phyloP scores from a whole-genome alignment of 495 filamentous ascomycete genomes.

The Melanomma pulvis-pyrius region DNA sequence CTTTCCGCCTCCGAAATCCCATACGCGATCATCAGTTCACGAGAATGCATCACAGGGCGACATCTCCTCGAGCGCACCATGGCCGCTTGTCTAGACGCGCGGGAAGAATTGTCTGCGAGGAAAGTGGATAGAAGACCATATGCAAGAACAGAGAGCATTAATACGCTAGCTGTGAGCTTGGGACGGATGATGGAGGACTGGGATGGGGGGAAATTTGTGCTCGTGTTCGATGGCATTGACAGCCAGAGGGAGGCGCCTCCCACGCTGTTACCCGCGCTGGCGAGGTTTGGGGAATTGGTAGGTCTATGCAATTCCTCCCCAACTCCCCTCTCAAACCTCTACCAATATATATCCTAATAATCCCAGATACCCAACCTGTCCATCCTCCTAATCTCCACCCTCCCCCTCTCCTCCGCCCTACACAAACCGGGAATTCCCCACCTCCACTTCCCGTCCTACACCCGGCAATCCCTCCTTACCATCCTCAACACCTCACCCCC shows the following conservation, averaged over 20 bases:
- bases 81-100: conserved; percentile 38
- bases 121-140: conserved; percentile 48
- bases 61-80: conserved; percentile 78
- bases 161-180: conserved; percentile 71
- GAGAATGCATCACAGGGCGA: conserved; percentile 86
- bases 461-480: conserved; percentile 70
- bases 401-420: conserved; percentile 70
- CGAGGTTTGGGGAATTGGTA: conserved; percentile 76
- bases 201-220: conserved; percentile 62
- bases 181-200: conserved; percentile 50
- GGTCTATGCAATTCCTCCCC: conserved; percentile 39
- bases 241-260: conserved; percentile 76
- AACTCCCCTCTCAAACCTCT: background rate
- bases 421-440: conserved; percentile 73
- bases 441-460: conserved; percentile 84
- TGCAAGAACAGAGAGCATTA: conserved; percentile 74
- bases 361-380: conserved; percentile 77
- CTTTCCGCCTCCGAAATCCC: conserved; percentile 58
- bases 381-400: conserved; percentile 75
- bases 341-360: background rate
- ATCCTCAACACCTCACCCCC: conserved; percentile 64
- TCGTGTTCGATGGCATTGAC: conserved; percentile 93
- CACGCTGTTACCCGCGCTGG: conserved; percentile 81
- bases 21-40: conserved; percentile 73
- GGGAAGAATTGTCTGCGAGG: conserved; percentile 44